Evolutionary conservation across 2,329 filamentous ascomycete species (phyloP).

Genomic region (Arthroderma uncinatum): DNA sequence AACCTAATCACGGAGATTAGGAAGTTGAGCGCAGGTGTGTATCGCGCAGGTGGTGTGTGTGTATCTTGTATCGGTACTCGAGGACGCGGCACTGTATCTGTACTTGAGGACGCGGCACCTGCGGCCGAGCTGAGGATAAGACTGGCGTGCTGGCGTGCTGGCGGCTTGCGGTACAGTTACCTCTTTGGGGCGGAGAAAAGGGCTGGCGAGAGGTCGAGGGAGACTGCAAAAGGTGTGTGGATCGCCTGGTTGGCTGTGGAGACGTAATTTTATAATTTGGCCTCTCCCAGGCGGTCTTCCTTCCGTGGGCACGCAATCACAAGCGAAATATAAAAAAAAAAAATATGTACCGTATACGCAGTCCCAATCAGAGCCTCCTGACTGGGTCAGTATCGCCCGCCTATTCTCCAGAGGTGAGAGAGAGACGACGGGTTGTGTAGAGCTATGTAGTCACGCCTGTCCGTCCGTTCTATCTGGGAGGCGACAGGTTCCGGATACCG

Average conservation of each 20-base stretch:
- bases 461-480: background rate
- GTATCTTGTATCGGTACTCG: background rate
- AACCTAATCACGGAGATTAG: constrained; percentile 4
- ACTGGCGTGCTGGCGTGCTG: background rate
- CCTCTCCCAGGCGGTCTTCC: background rate
- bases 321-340: constrained; percentile 2
- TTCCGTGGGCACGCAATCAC: constrained; percentile 1
- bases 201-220: background rate
- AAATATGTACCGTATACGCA: background rate
- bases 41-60: background rate
- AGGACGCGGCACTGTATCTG: background rate
- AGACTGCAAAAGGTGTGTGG: background rate
- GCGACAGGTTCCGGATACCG: constrained; percentile 5
- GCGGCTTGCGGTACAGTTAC: background rate
- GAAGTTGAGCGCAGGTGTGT: background rate
- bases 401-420: background rate
- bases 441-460: too few relatives aligned
- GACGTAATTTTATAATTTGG: constrained; percentile 5
- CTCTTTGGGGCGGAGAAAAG: background rate
- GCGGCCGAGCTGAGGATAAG: background rate
- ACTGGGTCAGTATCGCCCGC: background rate
- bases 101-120: background rate
- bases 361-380: background rate
- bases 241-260: constrained; percentile 5
- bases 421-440: too few relatives aligned